Conservation (phyloP, 495 filamentous ascomycete species). For the Extremus antarcticus region DNA sequence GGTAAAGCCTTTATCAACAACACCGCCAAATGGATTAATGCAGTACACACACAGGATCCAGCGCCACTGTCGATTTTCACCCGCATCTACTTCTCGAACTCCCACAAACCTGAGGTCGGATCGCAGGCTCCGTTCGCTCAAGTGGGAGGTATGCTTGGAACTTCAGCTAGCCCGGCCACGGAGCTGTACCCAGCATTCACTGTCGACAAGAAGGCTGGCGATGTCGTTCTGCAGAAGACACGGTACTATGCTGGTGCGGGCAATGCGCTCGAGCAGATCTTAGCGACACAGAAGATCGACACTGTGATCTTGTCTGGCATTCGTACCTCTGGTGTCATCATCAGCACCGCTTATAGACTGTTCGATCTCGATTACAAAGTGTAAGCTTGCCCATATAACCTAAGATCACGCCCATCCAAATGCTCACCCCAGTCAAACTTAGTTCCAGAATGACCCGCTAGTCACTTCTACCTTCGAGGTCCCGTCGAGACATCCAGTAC, state of each 20-base stretch:
- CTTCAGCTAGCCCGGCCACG: conserved; percentile 20
- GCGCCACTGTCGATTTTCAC: conserved; percentile 35
- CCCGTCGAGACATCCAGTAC: no score
- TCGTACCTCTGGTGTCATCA: conserved; percentile 34
- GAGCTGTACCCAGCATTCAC: conserved; percentile 29
- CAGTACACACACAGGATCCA: conserved; percentile 28
- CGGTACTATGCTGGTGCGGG: conserved; percentile 35
- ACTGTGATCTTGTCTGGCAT: conserved; percentile 37
- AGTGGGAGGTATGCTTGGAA: conserved; percentile 12
- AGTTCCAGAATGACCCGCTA: no score
- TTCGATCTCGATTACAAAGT: conserved; percentile 38
- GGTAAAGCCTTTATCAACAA: conserved; percentile 26
- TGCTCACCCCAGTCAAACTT: no score
- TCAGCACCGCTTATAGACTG: conserved; percentile 35
- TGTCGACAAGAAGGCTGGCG: conserved; percentile 20
- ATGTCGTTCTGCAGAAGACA: conserved; percentile 35
- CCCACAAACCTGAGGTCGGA: conserved; percentile 27
- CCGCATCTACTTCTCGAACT: conserved; percentile 30
- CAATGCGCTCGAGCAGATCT: conserved; percentile 35
- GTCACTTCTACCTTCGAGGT: no score
- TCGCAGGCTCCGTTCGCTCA: conserved; percentile 28
- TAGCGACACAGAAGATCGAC: conserved; percentile 32
- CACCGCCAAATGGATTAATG: conserved; percentile 30
- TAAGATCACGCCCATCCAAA: no score
- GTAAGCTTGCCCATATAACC: conserved; percentile 17